These are phyloP conservation scores for Fusarium sp. DNA, from an alignment of 2,329 filamentous ascomycete genomes.

Conservation along the genomic window DNA sequence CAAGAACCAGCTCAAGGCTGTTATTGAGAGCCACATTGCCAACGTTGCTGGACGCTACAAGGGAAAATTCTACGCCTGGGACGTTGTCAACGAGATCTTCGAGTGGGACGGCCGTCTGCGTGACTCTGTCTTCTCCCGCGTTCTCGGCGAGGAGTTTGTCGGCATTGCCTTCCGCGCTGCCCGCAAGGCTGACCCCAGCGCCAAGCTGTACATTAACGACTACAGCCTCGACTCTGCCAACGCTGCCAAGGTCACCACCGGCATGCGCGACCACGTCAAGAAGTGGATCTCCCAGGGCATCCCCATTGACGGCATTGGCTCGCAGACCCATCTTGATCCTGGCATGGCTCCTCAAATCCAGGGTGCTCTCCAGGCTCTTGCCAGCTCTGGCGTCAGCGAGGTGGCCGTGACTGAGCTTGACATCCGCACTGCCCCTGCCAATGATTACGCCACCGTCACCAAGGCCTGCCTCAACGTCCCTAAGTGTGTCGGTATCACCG, in stretches of 20 bases:
- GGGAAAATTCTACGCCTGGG: conserved; percentile 66
- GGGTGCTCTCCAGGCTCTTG: conserved; percentile 66
- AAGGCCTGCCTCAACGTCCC: conserved; percentile 69
- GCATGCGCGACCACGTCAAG: conserved; percentile 70
- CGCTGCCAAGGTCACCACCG: conserved; percentile 68
- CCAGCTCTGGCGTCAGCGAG: conserved; percentile 64
- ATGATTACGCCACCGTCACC: conserved; percentile 70
- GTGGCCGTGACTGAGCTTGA: conserved; percentile 77
- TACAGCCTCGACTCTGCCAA: conserved; percentile 73
- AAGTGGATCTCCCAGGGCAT: conserved; percentile 72
- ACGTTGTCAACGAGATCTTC: conserved; percentile 76
- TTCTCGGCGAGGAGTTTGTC: conserved; percentile 78
- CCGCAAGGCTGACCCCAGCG: conserved; percentile 72
- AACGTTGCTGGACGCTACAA: conserved; percentile 69
- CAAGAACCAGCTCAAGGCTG: conserved; percentile 63
- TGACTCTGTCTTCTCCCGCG: conserved; percentile 72
- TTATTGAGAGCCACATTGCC: conserved; percentile 71
- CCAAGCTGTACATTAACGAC: conserved; percentile 83
- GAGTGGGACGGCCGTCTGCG: conserved; percentile 71
- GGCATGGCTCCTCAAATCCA: conserved; percentile 53
- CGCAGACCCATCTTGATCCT: conserved; percentile 66
- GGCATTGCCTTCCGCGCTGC: conserved; percentile 78
- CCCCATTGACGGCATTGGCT: conserved; percentile 65
- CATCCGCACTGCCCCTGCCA: conserved; percentile 67
- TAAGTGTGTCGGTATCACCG: conserved; percentile 75